Base-by-base conservation (phyloP, 768 basidiomycete species). In the Tulasnella sp. region DNA sequence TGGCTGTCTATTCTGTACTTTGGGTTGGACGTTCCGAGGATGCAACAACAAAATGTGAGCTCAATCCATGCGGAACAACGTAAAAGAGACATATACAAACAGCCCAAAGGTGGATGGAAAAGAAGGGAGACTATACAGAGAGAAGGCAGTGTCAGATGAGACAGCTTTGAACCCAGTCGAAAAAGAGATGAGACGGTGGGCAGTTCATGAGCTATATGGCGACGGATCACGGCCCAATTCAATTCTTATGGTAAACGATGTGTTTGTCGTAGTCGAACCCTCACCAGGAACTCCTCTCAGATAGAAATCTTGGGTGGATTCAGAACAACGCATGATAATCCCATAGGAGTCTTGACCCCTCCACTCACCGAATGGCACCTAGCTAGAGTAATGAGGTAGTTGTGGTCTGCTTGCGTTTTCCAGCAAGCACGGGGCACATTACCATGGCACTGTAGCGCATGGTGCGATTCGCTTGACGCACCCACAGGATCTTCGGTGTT, bases 281-380 rank as follows among this genome's bases (percentile, higher is more conserved):
- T n/a, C 44, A n/a, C 73, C 73, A 6, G 73, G 73, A 14, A 74
- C 73, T n/a, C 73, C 73, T 40, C 73, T n/a, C n/a, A n/a, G n/a
- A n/a, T n/a, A n/a, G n/a, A n/a, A n/a, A 31, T 0, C 73, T n/a
- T 74, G 9, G 8, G 52, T 24, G 24, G 21, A n/a, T 5, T 24
- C 21, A 52, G 8, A 52, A n/a, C n/a, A n/a, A n/a, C n/a, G n/a
- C n/a, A n/a, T n/a, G n/a, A n/a, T n/a, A 24, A 10, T 52, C 52
- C 21, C 5, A 44, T 10, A 52, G 21, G 0, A 24, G 7, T 3
- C n/a, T 9, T n/a, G 1, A 24, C 24, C n/a, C n/a, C 52, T 6
- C n/a, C 52, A n/a, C 71, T 72, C 18, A 72, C 71, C 71, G 71
- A 72, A 72, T 72, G 31, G 31, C 0, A 42, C 36, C 40, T 24